phyloP scores from a whole-genome alignment of 176 grass and related monocot species.

The Dendrocalamus sinicus region DNA sequence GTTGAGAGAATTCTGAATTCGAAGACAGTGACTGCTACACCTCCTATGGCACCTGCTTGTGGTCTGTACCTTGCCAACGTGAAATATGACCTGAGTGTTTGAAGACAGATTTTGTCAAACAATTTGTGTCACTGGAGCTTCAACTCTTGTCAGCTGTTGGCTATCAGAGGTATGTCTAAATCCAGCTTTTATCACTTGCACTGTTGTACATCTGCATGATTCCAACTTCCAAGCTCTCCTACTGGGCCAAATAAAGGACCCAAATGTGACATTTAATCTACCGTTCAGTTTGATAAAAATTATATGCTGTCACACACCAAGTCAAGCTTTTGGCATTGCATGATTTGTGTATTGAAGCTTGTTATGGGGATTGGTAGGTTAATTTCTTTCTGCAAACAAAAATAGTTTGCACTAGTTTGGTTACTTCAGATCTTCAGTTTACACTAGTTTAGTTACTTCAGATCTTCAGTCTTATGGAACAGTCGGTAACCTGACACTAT shows the following conservation, averaged over 20 bases:
- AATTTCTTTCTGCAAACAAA: slow-evolving; percentile 26
- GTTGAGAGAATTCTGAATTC: slow-evolving; percentile 82
- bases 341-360: slow-evolving; percentile 5
- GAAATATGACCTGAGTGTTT: slow-evolving; percentile 77
- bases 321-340: slow-evolving; percentile 18
- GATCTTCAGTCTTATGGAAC: neutral
- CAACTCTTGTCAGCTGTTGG: slow-evolving; percentile 34
- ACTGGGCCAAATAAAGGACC: neutral
- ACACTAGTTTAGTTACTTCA: no score
- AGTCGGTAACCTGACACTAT: neutral
- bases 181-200: slow-evolving; percentile 35
- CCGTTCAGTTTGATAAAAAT: slow-evolving; percentile 10
- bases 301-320: neutral
- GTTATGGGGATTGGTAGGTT: neutral
- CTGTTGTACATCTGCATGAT: slow-evolving; percentile 15
- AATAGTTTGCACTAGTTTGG: neutral
- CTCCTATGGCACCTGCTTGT: slow-evolving; percentile 88
- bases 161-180: slow-evolving; percentile 47
- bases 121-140: slow-evolving; percentile 17
- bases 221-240: slow-evolving; percentile 28
- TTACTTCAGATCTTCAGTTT: slow-evolving; percentile 21
- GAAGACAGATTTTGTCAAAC: slow-evolving; percentile 36
- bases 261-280: neutral
- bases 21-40: slow-evolving; percentile 75
- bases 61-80: slow-evolving; percentile 89